Evolutionary conservation across 1,139 yeast species (phyloP).

Genomic region (Blastobotrys buckinghamii): DNA sequence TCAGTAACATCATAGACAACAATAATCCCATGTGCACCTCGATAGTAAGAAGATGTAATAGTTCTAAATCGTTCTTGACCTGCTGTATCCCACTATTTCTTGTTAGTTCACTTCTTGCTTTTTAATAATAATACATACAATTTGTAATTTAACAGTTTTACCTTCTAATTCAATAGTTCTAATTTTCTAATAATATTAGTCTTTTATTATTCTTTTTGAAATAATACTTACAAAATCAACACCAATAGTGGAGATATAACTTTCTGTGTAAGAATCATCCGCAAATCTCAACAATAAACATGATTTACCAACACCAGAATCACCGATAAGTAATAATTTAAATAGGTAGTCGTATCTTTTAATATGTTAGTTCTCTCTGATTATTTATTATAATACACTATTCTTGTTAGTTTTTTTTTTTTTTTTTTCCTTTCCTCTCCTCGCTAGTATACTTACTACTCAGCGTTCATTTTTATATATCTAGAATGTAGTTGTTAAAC

Average conservation of each 20-base stretch:
- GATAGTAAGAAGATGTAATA: conserved; percentile 92
- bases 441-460: conserved; percentile 17
- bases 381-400: too few species aligned
- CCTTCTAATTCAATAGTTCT: conserved; percentile 94
- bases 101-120: background rate
- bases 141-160: conserved; percentile 86
- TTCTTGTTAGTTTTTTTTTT: too few species aligned
- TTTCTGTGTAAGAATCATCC: conserved; percentile 94
- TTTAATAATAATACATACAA: conserved; percentile 31
- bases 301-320: conserved; percentile 94
- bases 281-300: conserved; percentile 91
- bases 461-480: conserved; percentile 22
- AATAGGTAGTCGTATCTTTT: conserved; percentile 84
- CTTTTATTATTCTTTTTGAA: too few species aligned
- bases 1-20: conserved; percentile 97
- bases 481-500: too few species aligned
- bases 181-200: conserved; percentile 45
- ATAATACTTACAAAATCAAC: conserved; percentile 57
- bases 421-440: too few species aligned
- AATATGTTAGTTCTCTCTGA: conserved; percentile 2
- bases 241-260: conserved; percentile 95
- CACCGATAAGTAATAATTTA: conserved; percentile 90
- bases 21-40: conserved; percentile 98
- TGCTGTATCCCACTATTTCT: conserved; percentile 82
- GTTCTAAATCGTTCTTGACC: conserved; percentile 98